Evolutionary conservation across 31 red algal genomes (phyloP).

Genomic region (Porphyra umbilicalis): DNA sequence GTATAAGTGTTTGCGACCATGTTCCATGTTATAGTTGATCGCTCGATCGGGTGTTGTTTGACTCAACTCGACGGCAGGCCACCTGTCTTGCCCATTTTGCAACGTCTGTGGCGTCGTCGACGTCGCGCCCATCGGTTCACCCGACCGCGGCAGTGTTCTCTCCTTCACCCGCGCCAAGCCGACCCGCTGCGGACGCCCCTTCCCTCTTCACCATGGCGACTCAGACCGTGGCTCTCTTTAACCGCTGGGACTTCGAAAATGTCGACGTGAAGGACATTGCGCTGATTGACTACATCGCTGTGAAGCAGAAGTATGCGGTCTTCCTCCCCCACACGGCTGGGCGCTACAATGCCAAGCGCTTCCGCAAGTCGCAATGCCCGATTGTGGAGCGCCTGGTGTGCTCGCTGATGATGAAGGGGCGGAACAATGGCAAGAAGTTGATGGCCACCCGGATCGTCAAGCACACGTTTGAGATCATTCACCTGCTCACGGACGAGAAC

Average conservation of each 20-base stretch:
- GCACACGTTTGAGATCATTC: slow-evolving; percentile 98
- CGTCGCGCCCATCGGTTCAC: too few relatives aligned
- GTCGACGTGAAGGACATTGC: slow-evolving; percentile 83
- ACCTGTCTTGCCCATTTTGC: too few relatives aligned
- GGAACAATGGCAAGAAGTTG: slow-evolving; percentile 99
- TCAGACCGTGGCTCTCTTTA: slow-evolving; percentile 88
- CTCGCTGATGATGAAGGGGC: slow-evolving; percentile 97
- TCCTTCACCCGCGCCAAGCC: too few relatives aligned
- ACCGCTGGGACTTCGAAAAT: slow-evolving; percentile 92
- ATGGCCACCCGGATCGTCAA: slow-evolving; percentile 98
- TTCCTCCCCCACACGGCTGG: slow-evolving; percentile 95
- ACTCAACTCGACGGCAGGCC: too few relatives aligned
- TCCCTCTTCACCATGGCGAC: slow-evolving; percentile 1
- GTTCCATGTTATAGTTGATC: too few relatives aligned
- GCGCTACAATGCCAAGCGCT: slow-evolving; percentile 87
- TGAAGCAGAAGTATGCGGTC: slow-evolving; percentile 84
- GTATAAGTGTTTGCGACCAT: too few relatives aligned
- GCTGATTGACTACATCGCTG: slow-evolving; percentile 93
- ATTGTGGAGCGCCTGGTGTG: slow-evolving; percentile 96
- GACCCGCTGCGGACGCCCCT: too few relatives aligned
- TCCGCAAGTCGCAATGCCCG: slow-evolving; percentile 93
- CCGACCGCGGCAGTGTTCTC: too few relatives aligned
- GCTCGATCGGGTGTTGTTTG: too few relatives aligned
- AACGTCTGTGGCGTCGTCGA: too few relatives aligned
- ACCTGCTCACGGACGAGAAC: slow-evolving; percentile 94